Evolutionary conservation across 768 basidiomycete species (phyloP), one percentile per base, ranked within the genome.

Genomic region (Mycena venus): DNA sequence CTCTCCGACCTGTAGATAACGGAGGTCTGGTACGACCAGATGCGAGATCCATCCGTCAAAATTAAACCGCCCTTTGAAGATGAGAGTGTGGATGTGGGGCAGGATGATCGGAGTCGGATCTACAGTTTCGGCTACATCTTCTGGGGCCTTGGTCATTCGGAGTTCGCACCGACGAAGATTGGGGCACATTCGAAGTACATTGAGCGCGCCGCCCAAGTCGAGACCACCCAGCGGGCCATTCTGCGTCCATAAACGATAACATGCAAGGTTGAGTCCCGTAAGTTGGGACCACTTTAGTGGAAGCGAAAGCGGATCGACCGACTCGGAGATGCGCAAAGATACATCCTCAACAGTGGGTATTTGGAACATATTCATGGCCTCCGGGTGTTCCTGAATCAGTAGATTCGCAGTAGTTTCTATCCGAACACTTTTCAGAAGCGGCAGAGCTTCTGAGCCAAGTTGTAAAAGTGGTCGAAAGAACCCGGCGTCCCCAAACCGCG

Each of bases 221-320:
- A 51, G 10, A 36, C 42, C 55, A 31, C 55, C 66, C 6, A 19
- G 1, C 0, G 19, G 11, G 7, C n/a, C 34, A 29, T 17, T 3
- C 12, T n/a, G 4, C 11, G 40, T 34, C 67, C 56, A 60, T 1
- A 8, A 6, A 32, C 31, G 19, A 11, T 29, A n/a, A 27, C 29
- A 68, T 12, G 3, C 11, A 10, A 69, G 31, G 25, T 19, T 34
- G 19, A 69, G 42, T 19, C 40, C 10, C 5, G 68, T 60, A 2
- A 69, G 44, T 31, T 69, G 31, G 44, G 56, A 59, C 58, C 58
- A 69, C 11, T 34, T 19, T 1, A 69, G 25, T 12, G 68, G 58
- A 17, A 69, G 44, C 1, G 58, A 17, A 21, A 49, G 42, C 3
- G 58, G 55, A 38, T 69, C 56, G 7, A 55, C 36, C 10, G 14